phyloP scores from a whole-genome alignment of 78 protist species.

The Neovahlkampfia damariscottae region DNA sequence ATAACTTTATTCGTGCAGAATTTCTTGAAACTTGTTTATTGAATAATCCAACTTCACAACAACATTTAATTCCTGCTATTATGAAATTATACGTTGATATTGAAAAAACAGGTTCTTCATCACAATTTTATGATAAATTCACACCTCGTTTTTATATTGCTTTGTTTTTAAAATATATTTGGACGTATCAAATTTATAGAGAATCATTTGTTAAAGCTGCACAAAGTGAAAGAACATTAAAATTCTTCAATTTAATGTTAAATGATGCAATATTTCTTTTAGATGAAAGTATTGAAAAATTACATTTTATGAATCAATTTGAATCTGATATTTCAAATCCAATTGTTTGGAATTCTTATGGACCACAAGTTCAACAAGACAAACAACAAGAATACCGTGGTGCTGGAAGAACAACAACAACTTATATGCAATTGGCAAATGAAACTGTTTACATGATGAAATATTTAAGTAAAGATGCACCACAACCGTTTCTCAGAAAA shows the following conservation, averaged over 20 bases:
- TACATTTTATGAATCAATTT: background rate
- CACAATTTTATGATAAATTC: constrained; percentile 4
- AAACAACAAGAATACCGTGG: background rate
- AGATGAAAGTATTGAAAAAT: background rate
- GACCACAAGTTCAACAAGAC: background rate
- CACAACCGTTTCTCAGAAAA: constrained; percentile 2
- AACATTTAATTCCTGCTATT: background rate
- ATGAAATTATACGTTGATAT: background rate
- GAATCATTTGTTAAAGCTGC: background rate
- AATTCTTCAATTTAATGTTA: background rate
- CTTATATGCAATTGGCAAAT: constrained; percentile 6
- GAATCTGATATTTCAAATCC: background rate
- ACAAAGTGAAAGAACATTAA: background rate
- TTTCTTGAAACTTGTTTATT: background rate
- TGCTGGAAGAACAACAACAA: background rate
- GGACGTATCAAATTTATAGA: background rate
- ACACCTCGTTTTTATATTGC: background rate
- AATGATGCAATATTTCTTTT: background rate
- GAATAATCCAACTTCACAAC: background rate
- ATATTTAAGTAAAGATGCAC: background rate
- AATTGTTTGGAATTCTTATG: background rate
- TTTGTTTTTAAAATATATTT: background rate
- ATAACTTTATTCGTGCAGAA: background rate
- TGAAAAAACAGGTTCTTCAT: background rate
- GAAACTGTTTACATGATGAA: constrained; percentile 9